These are phyloP conservation scores for Aspergillus sp. DNA, from an alignment of 2,329 filamentous ascomycete genomes.

Conservation along the genomic window DNA sequence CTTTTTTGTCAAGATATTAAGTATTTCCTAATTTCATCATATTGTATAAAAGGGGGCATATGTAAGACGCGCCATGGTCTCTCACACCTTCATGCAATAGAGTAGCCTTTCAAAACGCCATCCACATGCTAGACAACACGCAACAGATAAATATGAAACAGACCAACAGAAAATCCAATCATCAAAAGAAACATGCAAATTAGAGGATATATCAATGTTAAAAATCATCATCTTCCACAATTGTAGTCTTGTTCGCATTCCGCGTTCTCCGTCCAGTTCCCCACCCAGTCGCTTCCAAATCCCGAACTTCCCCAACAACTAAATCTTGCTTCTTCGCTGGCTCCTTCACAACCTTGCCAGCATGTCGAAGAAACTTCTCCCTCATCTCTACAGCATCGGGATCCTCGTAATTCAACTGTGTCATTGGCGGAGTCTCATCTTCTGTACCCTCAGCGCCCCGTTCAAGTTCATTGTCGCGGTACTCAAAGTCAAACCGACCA, in stretches of 20 bases:
- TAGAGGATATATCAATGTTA: neutral
- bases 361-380: constrained; percentile 52
- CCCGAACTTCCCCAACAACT: constrained; percentile 31
- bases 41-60: too few species aligned
- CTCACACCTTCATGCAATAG: neutral
- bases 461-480: constrained; percentile 17
- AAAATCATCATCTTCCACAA: constrained; percentile 13
- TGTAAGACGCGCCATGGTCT: neutral
- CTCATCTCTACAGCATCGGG: constrained; percentile 55
- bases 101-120: neutral
- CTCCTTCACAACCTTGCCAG: constrained; percentile 44
- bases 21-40: too few species aligned
- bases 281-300: constrained; percentile 36
- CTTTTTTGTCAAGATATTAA: too few species aligned
- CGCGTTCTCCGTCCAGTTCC: constrained; percentile 36
- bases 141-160: neutral
- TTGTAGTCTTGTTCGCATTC: constrained; percentile 25
- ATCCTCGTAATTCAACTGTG: constrained; percentile 50
- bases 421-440: constrained; percentile 42
- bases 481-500: constrained; percentile 36
- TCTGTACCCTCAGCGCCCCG: constrained; percentile 27
- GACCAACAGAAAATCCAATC: neutral
- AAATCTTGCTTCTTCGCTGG: constrained; percentile 15
- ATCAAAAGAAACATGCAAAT: neutral
- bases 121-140: neutral